Conservation (phyloP, 2,329 filamentous ascomycete species). For the Aspergillus eucalypticola region DNA sequence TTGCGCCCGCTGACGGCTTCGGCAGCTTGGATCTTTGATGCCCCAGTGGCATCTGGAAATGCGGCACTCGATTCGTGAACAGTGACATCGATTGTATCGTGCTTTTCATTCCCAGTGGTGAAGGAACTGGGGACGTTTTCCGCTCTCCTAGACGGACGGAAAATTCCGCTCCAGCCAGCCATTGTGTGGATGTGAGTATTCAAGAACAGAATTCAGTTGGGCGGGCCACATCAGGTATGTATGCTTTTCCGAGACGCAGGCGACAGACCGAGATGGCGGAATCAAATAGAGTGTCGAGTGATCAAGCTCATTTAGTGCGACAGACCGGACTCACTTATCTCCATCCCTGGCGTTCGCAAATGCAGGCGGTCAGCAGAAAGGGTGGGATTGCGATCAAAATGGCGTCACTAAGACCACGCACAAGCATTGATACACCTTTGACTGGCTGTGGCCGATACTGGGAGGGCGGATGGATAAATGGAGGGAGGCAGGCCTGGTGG, state of each 20-base stretch:
- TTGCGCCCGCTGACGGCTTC: slow-evolving; percentile 33
- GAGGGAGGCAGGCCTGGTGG: not conserved
- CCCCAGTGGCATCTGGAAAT: slow-evolving; percentile 20
- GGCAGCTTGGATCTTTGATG: slow-evolving; percentile 32
- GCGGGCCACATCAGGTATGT: not conserved
- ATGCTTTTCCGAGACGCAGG: not conserved
- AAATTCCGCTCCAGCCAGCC: slow-evolving; percentile 7
- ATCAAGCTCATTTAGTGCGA: not conserved
- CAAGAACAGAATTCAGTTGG: no score
- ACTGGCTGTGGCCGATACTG: not conserved
- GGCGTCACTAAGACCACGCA: not conserved
- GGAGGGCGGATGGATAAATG: not conserved
- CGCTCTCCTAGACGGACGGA: not conserved
- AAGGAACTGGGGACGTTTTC: not conserved
- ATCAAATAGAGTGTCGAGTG: not conserved
- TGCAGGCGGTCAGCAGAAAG: not conserved
- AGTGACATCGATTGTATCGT: slow-evolving; percentile 10
- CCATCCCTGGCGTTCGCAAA: not conserved
- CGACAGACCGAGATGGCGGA: not conserved
- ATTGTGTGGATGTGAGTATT: not conserved
- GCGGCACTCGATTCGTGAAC: slow-evolving; percentile 1
- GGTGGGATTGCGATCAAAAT: not conserved
- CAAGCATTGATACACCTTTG: not conserved
- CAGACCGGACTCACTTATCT: not conserved
- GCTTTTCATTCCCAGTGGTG: slow-evolving; percentile 11